Evolutionary conservation across 2,329 filamentous ascomycete genomes (phyloP).

Genomic region (Ascochyta clinopodiicola): DNA sequence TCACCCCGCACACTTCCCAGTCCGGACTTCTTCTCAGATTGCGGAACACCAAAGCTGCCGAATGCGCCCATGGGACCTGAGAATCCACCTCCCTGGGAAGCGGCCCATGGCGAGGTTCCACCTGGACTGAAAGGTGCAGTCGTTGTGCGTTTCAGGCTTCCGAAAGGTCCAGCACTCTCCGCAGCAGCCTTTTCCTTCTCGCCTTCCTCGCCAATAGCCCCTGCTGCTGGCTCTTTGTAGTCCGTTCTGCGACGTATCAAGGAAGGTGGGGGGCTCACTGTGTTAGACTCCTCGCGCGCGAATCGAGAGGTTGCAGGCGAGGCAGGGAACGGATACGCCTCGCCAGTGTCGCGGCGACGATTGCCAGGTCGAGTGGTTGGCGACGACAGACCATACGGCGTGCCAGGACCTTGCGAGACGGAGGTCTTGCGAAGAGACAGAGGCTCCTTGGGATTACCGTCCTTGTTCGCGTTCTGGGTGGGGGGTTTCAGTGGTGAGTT

Average conservation of each 20-base stretch:
- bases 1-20: slow-evolving; percentile 73
- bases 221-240: slow-evolving; percentile 58
- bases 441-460: slow-evolving; percentile 60
- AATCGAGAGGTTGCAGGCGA: slow-evolving; percentile 70
- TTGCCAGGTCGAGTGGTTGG: slow-evolving; percentile 77
- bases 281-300: slow-evolving; percentile 67
- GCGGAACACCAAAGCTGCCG: slow-evolving; percentile 76
- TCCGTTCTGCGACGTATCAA: slow-evolving; percentile 68
- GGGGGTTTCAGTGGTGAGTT: slow-evolving; percentile 93
- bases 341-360: slow-evolving; percentile 83
- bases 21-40: slow-evolving; percentile 71
- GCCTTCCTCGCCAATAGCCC: slow-evolving; percentile 56
- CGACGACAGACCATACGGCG: slow-evolving; percentile 73
- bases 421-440: slow-evolving; percentile 80
- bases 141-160: slow-evolving; percentile 62
- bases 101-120: slow-evolving; percentile 62
- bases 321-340: slow-evolving; percentile 65
- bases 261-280: slow-evolving; percentile 66
- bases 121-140: slow-evolving; percentile 62
- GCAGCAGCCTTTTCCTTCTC: slow-evolving; percentile 54
- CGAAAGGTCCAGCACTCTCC: slow-evolving; percentile 57
- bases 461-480: slow-evolving; percentile 70
- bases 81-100: slow-evolving; percentile 67
- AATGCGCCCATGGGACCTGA: slow-evolving; percentile 79
- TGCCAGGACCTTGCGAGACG: slow-evolving; percentile 72